Percentiles rank a stretch among this genome's conserved stretches.
Conservation (phyloP, 176 grass and related monocot genomes). For the Oryza nivara region DNA sequence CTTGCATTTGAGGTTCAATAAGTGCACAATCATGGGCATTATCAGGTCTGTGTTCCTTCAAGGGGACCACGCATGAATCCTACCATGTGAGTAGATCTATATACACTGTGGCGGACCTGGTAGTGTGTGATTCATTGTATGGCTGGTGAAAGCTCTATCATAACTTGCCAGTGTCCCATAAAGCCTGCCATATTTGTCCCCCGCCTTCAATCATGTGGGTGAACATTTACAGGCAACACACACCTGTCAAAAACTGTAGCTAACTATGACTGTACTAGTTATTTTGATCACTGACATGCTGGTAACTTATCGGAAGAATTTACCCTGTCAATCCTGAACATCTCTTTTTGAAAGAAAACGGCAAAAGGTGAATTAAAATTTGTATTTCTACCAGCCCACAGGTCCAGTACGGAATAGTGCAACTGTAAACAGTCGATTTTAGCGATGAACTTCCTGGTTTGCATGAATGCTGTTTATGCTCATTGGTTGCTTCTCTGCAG, state of each 20-base stretch:
- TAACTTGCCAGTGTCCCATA: slow-evolving; percentile 63
- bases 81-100: slow-evolving; percentile 66
- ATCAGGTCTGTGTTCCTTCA: slow-evolving; percentile 37
- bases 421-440: not conserved
- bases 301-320: slow-evolving; percentile 24
- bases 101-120: slow-evolving; percentile 41
- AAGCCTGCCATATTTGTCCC: slow-evolving; percentile 61
- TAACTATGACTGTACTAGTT: not conserved
- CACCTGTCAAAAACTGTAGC: slow-evolving; percentile 16
- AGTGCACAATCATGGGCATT: slow-evolving; percentile 49
- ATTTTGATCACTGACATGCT: slow-evolving; percentile 2
- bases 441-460: not conserved
- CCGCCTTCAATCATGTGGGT: slow-evolving; percentile 49
- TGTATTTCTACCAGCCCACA: not conserved
- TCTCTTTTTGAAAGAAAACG: not conserved
- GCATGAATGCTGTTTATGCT: not conserved
- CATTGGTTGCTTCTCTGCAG: slow-evolving; percentile 45
- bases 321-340: not conserved
- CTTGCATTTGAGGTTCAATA: slow-evolving; percentile 38
- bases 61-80: slow-evolving; percentile 59
- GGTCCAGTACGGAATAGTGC: not conserved
- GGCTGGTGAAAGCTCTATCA: slow-evolving; percentile 57
- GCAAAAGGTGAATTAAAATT: not conserved
- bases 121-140: slow-evolving; percentile 45
- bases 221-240: slow-evolving; percentile 24